Evolutionary conservation across 2,329 filamentous ascomycete species (phyloP), one percentile per base, ranked within the genome.

Genomic region (Pezicula neosporulosa): DNA sequence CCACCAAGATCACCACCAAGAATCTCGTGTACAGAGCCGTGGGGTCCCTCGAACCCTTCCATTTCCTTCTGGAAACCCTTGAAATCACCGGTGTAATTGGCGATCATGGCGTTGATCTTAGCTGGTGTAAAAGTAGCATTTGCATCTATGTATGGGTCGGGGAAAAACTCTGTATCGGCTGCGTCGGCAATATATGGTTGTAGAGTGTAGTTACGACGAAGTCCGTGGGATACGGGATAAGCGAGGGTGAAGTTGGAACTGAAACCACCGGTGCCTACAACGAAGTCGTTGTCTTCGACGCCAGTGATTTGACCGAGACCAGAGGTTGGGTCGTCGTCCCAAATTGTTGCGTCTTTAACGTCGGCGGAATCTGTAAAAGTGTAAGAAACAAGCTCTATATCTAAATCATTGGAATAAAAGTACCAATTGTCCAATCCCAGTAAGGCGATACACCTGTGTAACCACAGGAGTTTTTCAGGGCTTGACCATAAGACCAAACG

Each of bases 391-490:
- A 30, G 21, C 24, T 37, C n/a, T n/a, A 27, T 18, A 19, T 18
- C 19, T 47, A 30, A 15, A 18, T 21, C 21, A 21, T 16, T 7
- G 28, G 24, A 37, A 15, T 27, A 18, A 27, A 30, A 15, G 30
- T 50, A 46, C 48, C 48, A 28, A 50, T 37, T 5, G 48, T 50
- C 48, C 48, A 50, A 19, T 49, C 39, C 48, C 48, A 50, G 41
- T 50, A 50, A 2, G 48, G 48, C 2, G 48, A 18, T 7, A 46
- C 48, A 7, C 48, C 42, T 9, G 28, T 44, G 21, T 50, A 45
- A 3, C 48, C 48, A 19, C 42, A 30, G 7, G 28, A 30, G 28
- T 30, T 30, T 12, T 30, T 30, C 28, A 30, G 10, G 8, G 28
- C 28, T 30, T 30, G 28, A 7, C 28, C 28, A 30, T 30, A 50